These are phyloP conservation scores for Gentiana macrophylla DNA, from an alignment of 257 asterid genomes.

Conservation along the genomic window DNA sequence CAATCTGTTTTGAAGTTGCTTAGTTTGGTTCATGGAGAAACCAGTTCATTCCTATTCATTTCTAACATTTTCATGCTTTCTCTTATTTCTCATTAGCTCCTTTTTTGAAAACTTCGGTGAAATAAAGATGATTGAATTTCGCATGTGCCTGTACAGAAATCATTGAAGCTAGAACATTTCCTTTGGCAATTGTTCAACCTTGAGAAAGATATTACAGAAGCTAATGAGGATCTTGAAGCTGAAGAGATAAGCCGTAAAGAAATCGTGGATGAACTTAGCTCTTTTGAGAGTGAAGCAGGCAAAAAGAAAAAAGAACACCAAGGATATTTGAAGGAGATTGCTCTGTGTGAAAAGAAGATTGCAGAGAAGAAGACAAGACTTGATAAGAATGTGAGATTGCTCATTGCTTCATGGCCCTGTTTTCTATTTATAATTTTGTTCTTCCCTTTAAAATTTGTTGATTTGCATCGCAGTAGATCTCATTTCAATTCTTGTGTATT, in stretches of 20 bases:
- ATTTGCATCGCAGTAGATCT: not conserved
- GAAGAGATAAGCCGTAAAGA: slow-evolving; percentile 63
- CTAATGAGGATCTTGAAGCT: slow-evolving; percentile 68
- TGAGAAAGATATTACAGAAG: slow-evolving; percentile 63
- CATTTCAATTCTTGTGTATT: not conserved
- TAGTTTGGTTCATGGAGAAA: no score
- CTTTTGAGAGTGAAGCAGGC: slow-evolving; percentile 57
- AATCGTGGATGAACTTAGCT: slow-evolving; percentile 69
- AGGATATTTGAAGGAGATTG: slow-evolving; percentile 73
- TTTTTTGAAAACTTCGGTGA: no score
- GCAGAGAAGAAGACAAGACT: slow-evolving; percentile 63
- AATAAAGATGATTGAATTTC: no score
- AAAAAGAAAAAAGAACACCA: slow-evolving; percentile 69
- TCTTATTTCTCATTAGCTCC: no score
- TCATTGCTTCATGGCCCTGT: slow-evolving; percentile 6
- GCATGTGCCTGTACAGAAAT: slow-evolving; percentile 44
- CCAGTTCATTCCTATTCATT: not conserved
- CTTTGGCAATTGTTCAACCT: slow-evolving; percentile 87
- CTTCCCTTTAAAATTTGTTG: not conserved
- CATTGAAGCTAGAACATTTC: slow-evolving; percentile 73
- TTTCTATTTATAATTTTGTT: not conserved
- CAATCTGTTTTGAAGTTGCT: no score
- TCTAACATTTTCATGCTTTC: no score
- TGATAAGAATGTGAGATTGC: slow-evolving; percentile 57
- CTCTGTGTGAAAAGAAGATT: slow-evolving; percentile 59